Percentiles rank a stretch among this genome's conserved stretches.
phyloP scores from a whole-genome alignment of 2,329 filamentous ascomycete genomes.

The Diaporthe eres region DNA sequence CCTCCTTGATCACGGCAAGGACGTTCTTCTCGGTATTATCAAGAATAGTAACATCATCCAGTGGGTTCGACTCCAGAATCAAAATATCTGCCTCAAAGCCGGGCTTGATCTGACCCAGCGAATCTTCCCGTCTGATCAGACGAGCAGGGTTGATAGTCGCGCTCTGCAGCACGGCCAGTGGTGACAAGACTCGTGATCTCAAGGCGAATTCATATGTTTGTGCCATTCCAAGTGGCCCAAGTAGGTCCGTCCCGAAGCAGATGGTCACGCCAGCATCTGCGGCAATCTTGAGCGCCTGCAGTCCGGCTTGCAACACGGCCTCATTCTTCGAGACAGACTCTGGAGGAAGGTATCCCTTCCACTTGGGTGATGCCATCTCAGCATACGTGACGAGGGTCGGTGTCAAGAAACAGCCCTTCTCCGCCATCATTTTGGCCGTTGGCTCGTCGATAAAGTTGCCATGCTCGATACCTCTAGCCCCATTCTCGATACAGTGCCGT shows the following conservation, averaged over 20 bases:
- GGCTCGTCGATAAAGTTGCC: constrained; percentile 55
- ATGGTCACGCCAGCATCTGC: constrained; percentile 65
- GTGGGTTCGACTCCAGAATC: constrained; percentile 63
- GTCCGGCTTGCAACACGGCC: constrained; percentile 60
- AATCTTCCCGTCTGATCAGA: constrained; percentile 58
- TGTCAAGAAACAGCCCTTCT: constrained; percentile 62
- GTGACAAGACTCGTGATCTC: constrained; percentile 57
- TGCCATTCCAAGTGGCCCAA: constrained; percentile 63
- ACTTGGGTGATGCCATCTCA: constrained; percentile 59
- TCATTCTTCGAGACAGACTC: constrained; percentile 61
- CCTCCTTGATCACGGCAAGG: constrained; percentile 65
- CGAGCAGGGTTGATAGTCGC: constrained; percentile 65
- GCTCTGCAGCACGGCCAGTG: constrained; percentile 61
- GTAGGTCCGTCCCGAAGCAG: constrained; percentile 68
- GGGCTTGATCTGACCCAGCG: constrained; percentile 62
- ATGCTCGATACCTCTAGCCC: constrained; percentile 64
- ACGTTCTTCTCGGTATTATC: constrained; percentile 61
- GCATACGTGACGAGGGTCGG: constrained; percentile 66
- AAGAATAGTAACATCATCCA: constrained; percentile 65
- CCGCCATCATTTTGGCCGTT: constrained; percentile 62
- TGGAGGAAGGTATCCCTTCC: constrained; percentile 56
- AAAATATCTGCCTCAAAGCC: constrained; percentile 66
- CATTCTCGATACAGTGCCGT: constrained; percentile 64
- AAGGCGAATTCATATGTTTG: constrained; percentile 65
- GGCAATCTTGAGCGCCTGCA: constrained; percentile 61